These are phyloP conservation scores for Populus simonii DNA, from an alignment of 345 rosid species.

Conservation along the genomic window DNA sequence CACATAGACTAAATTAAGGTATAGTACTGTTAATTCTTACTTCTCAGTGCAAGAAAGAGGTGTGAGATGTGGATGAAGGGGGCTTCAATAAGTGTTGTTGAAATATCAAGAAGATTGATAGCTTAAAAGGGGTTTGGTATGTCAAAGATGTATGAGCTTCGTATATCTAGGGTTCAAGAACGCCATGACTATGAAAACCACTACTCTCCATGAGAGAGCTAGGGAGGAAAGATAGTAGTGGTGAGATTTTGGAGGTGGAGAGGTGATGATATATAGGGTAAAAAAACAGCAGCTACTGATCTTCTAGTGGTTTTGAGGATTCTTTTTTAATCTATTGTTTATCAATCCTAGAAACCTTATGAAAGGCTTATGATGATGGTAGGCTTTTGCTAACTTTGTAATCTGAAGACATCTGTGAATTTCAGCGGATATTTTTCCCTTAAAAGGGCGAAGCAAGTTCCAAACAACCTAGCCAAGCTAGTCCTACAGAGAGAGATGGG, in stretches of 20 bases:
- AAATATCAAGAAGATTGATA: background rate
- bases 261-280: constrained; percentile 2
- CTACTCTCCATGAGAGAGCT: background rate
- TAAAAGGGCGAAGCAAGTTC: constrained; percentile 25
- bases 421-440: constrained; percentile 16
- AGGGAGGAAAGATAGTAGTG: background rate
- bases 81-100: background rate
- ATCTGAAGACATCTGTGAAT: background rate
- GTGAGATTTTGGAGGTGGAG: background rate
- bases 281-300: constrained; percentile 1
- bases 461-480: background rate
- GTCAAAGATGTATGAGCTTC: background rate
- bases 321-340: constrained; percentile 16
- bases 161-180: constrained; percentile 13
- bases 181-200: background rate
- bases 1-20: background rate
- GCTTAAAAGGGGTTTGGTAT: background rate
- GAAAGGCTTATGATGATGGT: constrained; percentile 33
- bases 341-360: constrained; percentile 36
- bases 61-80: background rate
- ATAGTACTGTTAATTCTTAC: too few species aligned
- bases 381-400: constrained; percentile 14
- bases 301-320: constrained; percentile 18
- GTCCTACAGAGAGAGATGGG: background rate
- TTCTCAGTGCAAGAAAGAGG: background rate